These are phyloP conservation scores for Akanthomyces muscarius DNA, from an alignment of 2,329 filamentous ascomycete species.

Conservation along the genomic window DNA sequence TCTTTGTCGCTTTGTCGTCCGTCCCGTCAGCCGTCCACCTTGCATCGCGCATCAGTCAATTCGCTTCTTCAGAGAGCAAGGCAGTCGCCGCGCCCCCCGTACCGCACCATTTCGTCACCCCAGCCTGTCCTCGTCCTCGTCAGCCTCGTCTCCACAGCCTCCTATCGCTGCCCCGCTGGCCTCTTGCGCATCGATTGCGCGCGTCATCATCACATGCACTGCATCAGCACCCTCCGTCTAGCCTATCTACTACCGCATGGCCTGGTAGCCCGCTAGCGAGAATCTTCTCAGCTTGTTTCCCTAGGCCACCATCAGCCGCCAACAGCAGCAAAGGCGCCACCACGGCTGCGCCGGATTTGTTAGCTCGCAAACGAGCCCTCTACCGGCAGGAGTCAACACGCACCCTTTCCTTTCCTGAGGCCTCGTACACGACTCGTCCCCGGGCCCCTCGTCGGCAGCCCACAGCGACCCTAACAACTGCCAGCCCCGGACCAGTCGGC, in stretches of 20 bases:
- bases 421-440: slow-evolving; percentile 1
- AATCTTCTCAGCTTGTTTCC: not conserved
- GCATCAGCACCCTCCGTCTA: not conserved
- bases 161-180: slow-evolving; percentile 8
- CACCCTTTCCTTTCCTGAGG: not conserved
- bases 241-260: not conserved
- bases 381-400: not conserved
- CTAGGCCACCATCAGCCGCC: not conserved
- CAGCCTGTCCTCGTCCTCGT: not conserved
- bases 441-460: not conserved
- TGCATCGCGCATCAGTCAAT: not conserved
- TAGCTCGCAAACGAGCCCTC: not conserved
- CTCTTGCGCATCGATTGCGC: slow-evolving; percentile 10
- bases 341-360: slow-evolving; percentile 11
- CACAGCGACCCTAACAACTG: slow-evolving; percentile 6
- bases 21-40: not conserved
- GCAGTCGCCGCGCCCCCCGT: not conserved
- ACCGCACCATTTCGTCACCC: not conserved
- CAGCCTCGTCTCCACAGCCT: slow-evolving; percentile 17
- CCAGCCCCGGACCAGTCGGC: slow-evolving; percentile 9
- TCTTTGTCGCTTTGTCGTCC: not conserved
- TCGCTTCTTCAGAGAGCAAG: not conserved
- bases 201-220: slow-evolving; percentile 17
- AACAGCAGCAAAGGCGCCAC: slow-evolving; percentile 2
- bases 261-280: not conserved